phyloP scores from a whole-genome alignment of 2,329 filamentous ascomycete genomes.

The Fusarium sp. region DNA sequence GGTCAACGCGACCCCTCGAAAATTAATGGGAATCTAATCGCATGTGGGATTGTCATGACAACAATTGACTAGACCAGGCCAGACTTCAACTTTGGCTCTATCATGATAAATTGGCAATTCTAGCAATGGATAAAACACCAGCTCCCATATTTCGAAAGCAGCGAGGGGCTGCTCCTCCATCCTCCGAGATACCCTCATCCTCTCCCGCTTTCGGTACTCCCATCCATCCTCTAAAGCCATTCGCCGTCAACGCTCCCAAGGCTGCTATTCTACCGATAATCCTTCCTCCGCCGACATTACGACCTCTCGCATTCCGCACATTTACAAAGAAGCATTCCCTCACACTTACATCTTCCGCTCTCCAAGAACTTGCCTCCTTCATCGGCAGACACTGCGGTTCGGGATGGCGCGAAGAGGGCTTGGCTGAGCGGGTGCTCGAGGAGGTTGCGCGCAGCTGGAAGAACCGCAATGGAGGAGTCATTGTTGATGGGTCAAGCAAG shows the following conservation, averaged over 20 bases:
- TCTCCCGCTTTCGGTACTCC: conserved; percentile 92
- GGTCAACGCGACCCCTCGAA: conserved; percentile 35
- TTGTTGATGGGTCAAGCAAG: conserved; percentile 83
- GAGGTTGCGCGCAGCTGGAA: conserved; percentile 95
- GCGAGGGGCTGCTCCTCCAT: conserved; percentile 50
- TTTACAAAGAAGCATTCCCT: conserved; percentile 98
- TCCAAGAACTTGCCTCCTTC: conserved; percentile 87
- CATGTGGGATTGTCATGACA: conserved; percentile 19
- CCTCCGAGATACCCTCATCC: conserved; percentile 81
- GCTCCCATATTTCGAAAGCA: conserved; percentile 53
- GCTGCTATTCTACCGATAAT: conserved; percentile 85
- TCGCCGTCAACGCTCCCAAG: conserved; percentile 63
- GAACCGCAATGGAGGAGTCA: conserved; percentile 85
- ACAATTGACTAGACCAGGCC: conserved; percentile 1
- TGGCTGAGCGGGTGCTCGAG: conserved; percentile 91
- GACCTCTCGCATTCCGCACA: conserved; percentile 91
- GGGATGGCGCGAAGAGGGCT: conserved; percentile 93
- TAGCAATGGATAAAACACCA: conserved; percentile 54
- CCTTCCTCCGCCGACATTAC: conserved; percentile 84
- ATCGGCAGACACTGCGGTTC: conserved; percentile 94
- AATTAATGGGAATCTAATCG: conserved; percentile 13
- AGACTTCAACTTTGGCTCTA: conserved; percentile 2
- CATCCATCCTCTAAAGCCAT: conserved; percentile 78
- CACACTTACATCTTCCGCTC: conserved; percentile 86
- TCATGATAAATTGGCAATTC: conserved; percentile 33